Evolutionary conservation across 352 stramenopile species (phyloP).

Genomic region (Globisporangium perplexum): DNA sequence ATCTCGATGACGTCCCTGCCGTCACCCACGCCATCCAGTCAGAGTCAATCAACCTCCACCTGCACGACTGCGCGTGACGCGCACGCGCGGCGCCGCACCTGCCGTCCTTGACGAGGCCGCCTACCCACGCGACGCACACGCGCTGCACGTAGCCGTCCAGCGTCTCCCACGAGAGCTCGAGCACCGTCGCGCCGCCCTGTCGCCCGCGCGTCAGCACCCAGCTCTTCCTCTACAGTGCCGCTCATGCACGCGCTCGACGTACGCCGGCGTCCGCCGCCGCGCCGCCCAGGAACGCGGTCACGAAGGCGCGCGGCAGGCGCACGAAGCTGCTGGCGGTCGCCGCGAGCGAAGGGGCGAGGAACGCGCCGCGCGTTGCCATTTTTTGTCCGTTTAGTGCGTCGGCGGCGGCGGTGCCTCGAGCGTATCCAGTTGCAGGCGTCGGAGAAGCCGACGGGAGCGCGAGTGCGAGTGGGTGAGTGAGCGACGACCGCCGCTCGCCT

Average conservation of each 20-base stretch:
- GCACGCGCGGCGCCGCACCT: slow-evolving; percentile 22
- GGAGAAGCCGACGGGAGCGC: no score
- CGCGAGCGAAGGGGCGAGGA: slow-evolving; percentile 58
- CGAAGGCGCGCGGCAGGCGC: slow-evolving; percentile 56
- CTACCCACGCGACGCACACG: slow-evolving; percentile 66
- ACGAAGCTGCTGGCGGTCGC: slow-evolving; percentile 69
- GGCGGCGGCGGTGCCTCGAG: neutral
- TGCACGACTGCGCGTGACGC: neutral
- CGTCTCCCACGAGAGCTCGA: slow-evolving; percentile 77
- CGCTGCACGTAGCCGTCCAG: slow-evolving; percentile 74
- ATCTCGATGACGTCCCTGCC: slow-evolving; percentile 81
- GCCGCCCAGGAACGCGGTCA: slow-evolving; percentile 48
- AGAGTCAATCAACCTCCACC: no score
- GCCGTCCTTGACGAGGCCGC: slow-evolving; percentile 49
- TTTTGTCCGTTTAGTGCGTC: no score
- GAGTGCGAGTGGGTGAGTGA: no score
- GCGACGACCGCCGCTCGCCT: no score
- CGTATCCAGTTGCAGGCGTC: no score
- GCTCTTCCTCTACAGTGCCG: no score
- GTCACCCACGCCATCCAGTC: slow-evolving; percentile 1
- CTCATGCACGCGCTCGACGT: no score
- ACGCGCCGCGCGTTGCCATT: slow-evolving; percentile 40
- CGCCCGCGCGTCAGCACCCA: no score
- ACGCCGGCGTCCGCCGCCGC: slow-evolving; percentile 22
- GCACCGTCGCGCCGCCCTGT: slow-evolving; percentile 47